These are phyloP conservation scores for Clohesyomyces aquaticus DNA, from an alignment of 495 filamentous ascomycete genomes.

Conservation along the genomic window DNA sequence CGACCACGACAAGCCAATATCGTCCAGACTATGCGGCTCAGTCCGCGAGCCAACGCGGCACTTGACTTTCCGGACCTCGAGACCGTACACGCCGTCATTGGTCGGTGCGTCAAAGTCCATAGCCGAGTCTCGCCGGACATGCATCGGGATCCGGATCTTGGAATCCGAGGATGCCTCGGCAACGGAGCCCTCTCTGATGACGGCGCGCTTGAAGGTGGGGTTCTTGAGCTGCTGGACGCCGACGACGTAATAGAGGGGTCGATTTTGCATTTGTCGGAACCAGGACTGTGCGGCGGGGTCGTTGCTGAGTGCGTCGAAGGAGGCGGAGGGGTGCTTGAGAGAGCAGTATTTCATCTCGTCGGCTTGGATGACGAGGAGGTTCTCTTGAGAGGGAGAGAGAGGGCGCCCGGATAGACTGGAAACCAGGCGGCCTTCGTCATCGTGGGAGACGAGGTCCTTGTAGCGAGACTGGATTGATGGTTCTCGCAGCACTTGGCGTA, in stretches of 20 bases:
- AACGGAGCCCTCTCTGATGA: conserved; percentile 16
- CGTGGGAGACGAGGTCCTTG: conserved; percentile 18
- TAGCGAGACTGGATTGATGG: conserved; percentile 19
- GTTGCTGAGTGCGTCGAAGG: conserved; percentile 24
- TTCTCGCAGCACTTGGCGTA: neutral
- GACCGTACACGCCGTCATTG: conserved; percentile 15
- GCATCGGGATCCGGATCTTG: conserved; percentile 19
- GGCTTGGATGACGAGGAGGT: conserved; percentile 25
- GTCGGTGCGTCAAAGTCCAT: conserved; percentile 10
- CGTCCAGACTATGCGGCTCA: conserved; percentile 28
- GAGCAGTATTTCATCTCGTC: conserved; percentile 21
- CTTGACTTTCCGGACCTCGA: conserved; percentile 29
- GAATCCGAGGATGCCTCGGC: conserved; percentile 3
- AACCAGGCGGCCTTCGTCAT: conserved; percentile 24
- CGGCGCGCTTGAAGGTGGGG: conserved; percentile 24
- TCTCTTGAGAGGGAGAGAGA: neutral
- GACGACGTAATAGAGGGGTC: conserved; percentile 29
- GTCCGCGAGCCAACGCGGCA: conserved; percentile 18
- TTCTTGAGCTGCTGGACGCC: conserved; percentile 32
- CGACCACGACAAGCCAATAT: conserved; percentile 23
- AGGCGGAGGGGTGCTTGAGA: conserved; percentile 13
- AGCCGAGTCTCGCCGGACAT: conserved; percentile 30
- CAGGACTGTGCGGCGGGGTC: conserved; percentile 11
- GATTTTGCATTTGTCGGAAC: conserved; percentile 18
- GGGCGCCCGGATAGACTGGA: conserved; percentile 7